These are phyloP conservation scores for Celoporthe dispersa DNA, from an alignment of 2,329 filamentous ascomycete genomes.

Conservation along the genomic window DNA sequence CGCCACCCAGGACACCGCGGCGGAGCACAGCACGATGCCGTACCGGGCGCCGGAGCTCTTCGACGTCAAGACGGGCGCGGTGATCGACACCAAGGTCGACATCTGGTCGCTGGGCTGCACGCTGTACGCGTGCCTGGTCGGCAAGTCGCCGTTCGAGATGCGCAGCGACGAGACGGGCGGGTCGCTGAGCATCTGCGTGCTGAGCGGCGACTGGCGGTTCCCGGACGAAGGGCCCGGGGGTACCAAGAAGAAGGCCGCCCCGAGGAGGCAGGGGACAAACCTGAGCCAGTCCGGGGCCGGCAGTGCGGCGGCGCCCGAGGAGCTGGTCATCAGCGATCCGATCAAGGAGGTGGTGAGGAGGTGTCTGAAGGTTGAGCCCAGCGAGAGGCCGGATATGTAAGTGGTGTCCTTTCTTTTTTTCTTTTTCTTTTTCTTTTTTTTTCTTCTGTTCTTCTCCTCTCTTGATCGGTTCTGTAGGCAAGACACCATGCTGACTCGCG, in stretches of 20 bases:
- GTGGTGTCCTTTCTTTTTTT: neutral
- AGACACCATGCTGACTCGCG: conserved; percentile 11
- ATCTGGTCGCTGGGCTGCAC: conserved; percentile 98
- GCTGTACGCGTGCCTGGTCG: conserved; percentile 94
- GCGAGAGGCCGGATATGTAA: conserved; percentile 79
- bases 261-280: conserved; percentile 35
- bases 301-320: conserved; percentile 42
- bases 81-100: conserved; percentile 95
- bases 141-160: conserved; percentile 96
- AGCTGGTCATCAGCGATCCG: conserved; percentile 71
- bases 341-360: conserved; percentile 87
- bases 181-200: conserved; percentile 86
- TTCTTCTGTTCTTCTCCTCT: neutral
- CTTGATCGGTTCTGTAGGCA: neutral
- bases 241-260: conserved; percentile 47
- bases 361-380: conserved; percentile 85
- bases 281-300: conserved; percentile 36
- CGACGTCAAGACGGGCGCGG: conserved; percentile 90
- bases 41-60: conserved; percentile 98
- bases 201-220: conserved; percentile 95
- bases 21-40: conserved; percentile 97
- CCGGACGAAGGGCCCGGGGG: conserved; percentile 79
- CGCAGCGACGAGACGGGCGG: conserved; percentile 95
- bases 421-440: neutral
- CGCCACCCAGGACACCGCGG: conserved; percentile 90